Evolutionary conservation across 805 yeast species (phyloP).

Genomic region (Candida coquimbonensis): DNA sequence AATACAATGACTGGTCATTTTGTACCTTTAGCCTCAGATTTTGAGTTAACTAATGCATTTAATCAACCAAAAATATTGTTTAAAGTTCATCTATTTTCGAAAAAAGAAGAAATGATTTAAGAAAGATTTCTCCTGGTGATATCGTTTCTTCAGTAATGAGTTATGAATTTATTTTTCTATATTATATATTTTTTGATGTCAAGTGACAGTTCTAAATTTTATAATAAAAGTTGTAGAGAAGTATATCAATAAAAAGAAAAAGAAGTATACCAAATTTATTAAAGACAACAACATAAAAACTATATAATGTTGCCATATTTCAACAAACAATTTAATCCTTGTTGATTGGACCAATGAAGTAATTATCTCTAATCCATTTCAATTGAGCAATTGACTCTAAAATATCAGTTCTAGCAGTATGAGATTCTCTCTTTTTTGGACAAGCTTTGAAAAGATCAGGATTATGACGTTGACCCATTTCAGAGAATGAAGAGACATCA

Average conservation of each 20-base stretch:
- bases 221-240: no score
- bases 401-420: slow-evolving; percentile 87
- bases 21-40: slow-evolving; percentile 15
- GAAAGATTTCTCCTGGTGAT: background rate
- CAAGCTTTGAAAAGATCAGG: slow-evolving; percentile 45
- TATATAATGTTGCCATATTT: no score
- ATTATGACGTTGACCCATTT: slow-evolving; percentile 72
- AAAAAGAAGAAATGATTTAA: slow-evolving; percentile 1
- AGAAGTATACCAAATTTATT: no score
- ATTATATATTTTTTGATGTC: background rate
- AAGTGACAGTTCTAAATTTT: no score
- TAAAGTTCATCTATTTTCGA: slow-evolving; percentile 9
- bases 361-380: slow-evolving; percentile 66
- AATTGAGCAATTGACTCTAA: slow-evolving; percentile 82
- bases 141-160: background rate
- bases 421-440: slow-evolving; percentile 64
- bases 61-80: slow-evolving; percentile 9
- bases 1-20: slow-evolving; percentile 10
- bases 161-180: background rate
- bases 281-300: no score
- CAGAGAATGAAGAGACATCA: slow-evolving; percentile 86
- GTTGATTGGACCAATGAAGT: slow-evolving; percentile 32
- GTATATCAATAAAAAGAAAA: no score
- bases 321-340: background rate
- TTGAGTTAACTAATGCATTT: slow-evolving; percentile 14